Base-by-base conservation (phyloP, 768 basidiomycete genomes). In the Boletus rubropictus region DNA sequence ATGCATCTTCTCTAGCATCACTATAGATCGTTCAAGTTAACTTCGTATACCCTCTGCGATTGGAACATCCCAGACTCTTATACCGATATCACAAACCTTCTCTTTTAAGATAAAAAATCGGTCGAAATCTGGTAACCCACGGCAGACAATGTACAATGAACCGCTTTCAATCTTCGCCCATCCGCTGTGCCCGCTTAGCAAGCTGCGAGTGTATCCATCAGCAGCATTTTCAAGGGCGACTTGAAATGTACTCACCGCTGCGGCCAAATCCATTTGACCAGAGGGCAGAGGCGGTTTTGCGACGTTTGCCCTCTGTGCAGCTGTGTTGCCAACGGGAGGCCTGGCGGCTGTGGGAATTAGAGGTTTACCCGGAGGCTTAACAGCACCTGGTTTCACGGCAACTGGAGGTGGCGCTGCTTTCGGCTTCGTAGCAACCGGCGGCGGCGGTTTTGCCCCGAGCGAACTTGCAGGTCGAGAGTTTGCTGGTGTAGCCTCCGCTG, bases 181-280 rank as follows among this genome's bases (percentile, higher is more conserved):
- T 73, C 58, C 70, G 74, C 62, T 90, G 87, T 1, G 88, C 87
- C 21, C 89, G 82, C 63, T 74, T 87, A 18, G 87, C 87, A 46
- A 90, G 66, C 88, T 90, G 37, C n/a, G 37, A 48, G 35, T 44
- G 20, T 21, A 47, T 44, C 14, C 36, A 39, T 54, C 25, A 50
- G 42, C 18, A 38, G 11, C 8, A 1, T 18, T 15, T 9, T 10
- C 31, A 22, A 28, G 1, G 14, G 5, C 17, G 35, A 33, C 11
- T 34, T 22, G 39, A 7, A 41, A 45, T 27, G 14, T 46, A 49
- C 86, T 73, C 56, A 93, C 87, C 40, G 79, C 84, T 53, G 90
- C 89, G 48, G 91, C 88, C 52, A 93, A 69, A 68, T 91, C 91
- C 68, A 89, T 53, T 58, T 91, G 89, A 14, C 76, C 79, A 27